Base-by-base conservation (phyloP, 805 yeast species). In the Yarrowia yakushimensis region DNA sequence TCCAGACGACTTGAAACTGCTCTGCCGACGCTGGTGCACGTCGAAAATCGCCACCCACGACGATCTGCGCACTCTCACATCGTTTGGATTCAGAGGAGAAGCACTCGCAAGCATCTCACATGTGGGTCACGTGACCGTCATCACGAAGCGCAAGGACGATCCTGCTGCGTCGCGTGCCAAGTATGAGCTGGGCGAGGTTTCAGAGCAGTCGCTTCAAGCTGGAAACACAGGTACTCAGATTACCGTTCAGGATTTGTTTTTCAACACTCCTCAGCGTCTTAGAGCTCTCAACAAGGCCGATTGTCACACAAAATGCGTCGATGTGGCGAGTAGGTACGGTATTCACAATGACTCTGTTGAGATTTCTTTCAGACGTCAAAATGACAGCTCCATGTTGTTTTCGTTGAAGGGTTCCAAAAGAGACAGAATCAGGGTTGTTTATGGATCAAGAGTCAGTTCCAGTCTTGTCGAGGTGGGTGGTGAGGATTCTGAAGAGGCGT, bases 11-110 rank as follows among this genome's bases (percentile, higher is more conserved):
- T 71, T 94, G 45, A 80, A 83, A 0, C 78, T 94, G 4, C 78
- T 94, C n/a, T 94, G 98, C 71, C 88, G 89, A 70, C 76, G 99
- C 25, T 93, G 91, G 74, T 89, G 98, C 22, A 94, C 99, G 0
- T 91, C 97, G 0, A 94, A 94, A 72, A 74, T 94, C 23, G 65
- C 74, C 0, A 78, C 75, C 9, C 93, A 88, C 71, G 93, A 88
- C 57, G 99, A 94, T 71, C 79, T 94, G 63, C 76, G 77, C 55
- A 72, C 79, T 4, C 82, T 94, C 23, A 76, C 81, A 22, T 92
- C 98, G 0, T 90, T 90, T 72, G 99, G 99, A 4, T 94, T 94
- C 72, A 79, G 99, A 62, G 99, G 99, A 15, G 99, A 94, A 73
- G 99, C 99, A 0, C 77, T 94, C 54, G 97, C 98, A 1, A 86